Base-by-base conservation (phyloP, 108 stramenopile species). In the Epithemia pelagica region DNA sequence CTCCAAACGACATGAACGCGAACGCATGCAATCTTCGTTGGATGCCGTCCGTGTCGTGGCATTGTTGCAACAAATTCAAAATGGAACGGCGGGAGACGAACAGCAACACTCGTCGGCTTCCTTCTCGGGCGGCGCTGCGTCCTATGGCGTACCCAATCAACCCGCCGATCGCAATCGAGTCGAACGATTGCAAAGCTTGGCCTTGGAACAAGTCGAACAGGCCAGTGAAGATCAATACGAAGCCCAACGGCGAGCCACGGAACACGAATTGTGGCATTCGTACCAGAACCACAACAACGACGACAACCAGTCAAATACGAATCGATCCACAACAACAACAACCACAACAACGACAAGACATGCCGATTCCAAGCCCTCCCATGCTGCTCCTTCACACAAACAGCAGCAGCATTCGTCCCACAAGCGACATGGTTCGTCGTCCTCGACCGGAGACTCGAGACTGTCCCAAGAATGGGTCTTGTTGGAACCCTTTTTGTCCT, bases 11-110 rank as follows among this genome's bases (percentile, higher is more conserved):
- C 70, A 74, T 27, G 58, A 62, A 32, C 18, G 70, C 31, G 59
- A 70, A 15, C 61, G 78, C 27, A 61, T 46, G 33, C 66, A 77
- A 64, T 70, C 59, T 54, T 57, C 72, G 2, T 31, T 58, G 15
- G 72, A 88, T 55, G 83, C 82, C 8, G 28, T 83, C 24, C 74
- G 77, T 21, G 82, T 86, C 32, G 68, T 73, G 0, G 54, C 70
- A 15, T 30, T 69, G 52, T 63, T 88, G 66, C 74, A 73, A 70
- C 64, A 70, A 37, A 64, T 81, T 54, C 26, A 81, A 32, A 62
- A 70, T n/a, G 28, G 76, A 54, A 46, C 5, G 5, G 37, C 37
- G 37, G 37, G 10, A 15, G 37, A 5, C 10, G 15, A 5, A 46
- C 37, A 10, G 15, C 37, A 10, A 46, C 37, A 10, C 10, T 46